These are phyloP conservation scores for Cercospora sp. DNA, from an alignment of 2,329 filamentous ascomycete genomes.

Conservation along the genomic window DNA sequence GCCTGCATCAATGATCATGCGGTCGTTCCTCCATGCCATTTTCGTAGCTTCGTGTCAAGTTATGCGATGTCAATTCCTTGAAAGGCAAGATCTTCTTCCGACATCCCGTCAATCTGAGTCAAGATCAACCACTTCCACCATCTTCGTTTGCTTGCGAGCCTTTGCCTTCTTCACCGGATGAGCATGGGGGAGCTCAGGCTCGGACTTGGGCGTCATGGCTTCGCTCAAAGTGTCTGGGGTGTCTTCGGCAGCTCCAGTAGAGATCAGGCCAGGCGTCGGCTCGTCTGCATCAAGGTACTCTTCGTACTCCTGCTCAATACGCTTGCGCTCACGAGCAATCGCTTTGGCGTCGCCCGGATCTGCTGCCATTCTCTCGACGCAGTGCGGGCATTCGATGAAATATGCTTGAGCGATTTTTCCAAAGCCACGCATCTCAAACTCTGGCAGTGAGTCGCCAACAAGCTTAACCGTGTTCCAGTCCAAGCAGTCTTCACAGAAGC, in stretches of 20 bases:
- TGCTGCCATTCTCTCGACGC: conserved; percentile 41
- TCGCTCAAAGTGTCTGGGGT: conserved; percentile 29
- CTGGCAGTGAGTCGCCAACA: conserved; percentile 53
- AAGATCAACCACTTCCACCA: conserved; percentile 9
- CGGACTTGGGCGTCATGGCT: conserved; percentile 25
- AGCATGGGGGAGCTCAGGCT: conserved; percentile 7
- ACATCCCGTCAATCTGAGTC: neutral
- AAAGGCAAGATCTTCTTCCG: neutral
- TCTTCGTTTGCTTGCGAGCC: conserved; percentile 8
- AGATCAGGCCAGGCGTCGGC: neutral
- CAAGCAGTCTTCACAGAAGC: conserved; percentile 61
- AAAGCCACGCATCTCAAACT: conserved; percentile 55
- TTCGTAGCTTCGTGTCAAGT: neutral
- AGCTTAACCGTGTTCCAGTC: conserved; percentile 54
- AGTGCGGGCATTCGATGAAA: conserved; percentile 54
- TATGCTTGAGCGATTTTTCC: conserved; percentile 47
- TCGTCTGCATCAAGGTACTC: conserved; percentile 5
- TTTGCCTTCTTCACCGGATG: conserved; percentile 3
- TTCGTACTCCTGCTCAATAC: conserved; percentile 20
- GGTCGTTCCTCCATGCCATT: neutral
- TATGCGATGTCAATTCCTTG: neutral
- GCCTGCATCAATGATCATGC: neutral
- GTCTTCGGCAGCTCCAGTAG: conserved; percentile 1
- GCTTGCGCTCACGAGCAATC: conserved; percentile 18
- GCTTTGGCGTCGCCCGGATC: conserved; percentile 26